These are phyloP conservation scores for Blastobotrys apis DNA, from an alignment of 1,139 yeast species.

Conservation along the genomic window DNA sequence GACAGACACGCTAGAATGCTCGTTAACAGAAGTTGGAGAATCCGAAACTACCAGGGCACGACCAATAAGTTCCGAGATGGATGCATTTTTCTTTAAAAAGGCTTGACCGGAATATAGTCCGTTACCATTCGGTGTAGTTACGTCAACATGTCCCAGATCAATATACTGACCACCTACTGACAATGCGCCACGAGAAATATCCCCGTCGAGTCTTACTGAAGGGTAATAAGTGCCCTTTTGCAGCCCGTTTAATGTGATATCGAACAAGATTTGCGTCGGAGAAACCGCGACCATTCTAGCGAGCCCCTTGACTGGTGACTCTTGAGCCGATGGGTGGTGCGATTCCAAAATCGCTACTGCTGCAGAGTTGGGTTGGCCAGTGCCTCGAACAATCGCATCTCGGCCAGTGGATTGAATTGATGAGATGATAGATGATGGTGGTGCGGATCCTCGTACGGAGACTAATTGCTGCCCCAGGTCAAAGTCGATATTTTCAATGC, in stretches of 20 bases:
- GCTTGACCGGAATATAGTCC: constrained; percentile 51
- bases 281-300: constrained; percentile 78
- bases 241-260: constrained; percentile 72
- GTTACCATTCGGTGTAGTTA: constrained; percentile 36
- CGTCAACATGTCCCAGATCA: constrained; percentile 37
- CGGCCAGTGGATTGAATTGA: constrained; percentile 69
- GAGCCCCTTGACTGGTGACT: constrained; percentile 74
- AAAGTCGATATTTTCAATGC: constrained; percentile 47
- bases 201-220: constrained; percentile 64
- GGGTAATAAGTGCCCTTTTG: constrained; percentile 62
- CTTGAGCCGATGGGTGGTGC: constrained; percentile 47
- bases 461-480: constrained; percentile 57
- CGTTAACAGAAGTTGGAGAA: constrained; percentile 35
- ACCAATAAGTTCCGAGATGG: constrained; percentile 68
- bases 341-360: constrained; percentile 88
- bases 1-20: constrained; percentile 66
- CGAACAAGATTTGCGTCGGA: constrained; percentile 52
- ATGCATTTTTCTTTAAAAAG: constrained; percentile 47
- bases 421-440: constrained; percentile 66
- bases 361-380: constrained; percentile 82
- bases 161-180: constrained; percentile 61
- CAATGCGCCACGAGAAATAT: constrained; percentile 67
- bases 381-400: constrained; percentile 89
- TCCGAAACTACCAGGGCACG: constrained; percentile 63
- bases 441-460: constrained; percentile 55